Conservation (phyloP, 2,329 filamentous ascomycete genomes). For the Arthrobotrys sphaeroides region DNA sequence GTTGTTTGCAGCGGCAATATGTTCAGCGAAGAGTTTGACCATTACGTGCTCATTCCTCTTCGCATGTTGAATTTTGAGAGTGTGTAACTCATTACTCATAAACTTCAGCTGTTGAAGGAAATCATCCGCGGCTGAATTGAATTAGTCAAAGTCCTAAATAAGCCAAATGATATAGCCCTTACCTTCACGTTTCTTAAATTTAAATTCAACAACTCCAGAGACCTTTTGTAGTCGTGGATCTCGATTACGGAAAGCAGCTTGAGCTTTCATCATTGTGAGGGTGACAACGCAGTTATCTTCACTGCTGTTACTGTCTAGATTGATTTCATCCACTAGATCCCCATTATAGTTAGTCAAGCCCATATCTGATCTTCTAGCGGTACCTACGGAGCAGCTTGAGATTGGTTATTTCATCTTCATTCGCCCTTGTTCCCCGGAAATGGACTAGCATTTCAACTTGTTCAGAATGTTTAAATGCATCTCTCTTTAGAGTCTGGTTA, state of each 20-base stretch:
- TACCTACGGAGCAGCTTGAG: constrained; percentile 37
- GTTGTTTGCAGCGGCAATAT: constrained; percentile 45
- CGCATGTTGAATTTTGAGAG: constrained; percentile 46
- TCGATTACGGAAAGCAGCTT: constrained; percentile 27
- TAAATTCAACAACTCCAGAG: constrained; percentile 33
- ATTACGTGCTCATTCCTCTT: constrained; percentile 48
- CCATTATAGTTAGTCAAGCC: not conserved
- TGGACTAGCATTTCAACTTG: constrained; percentile 41
- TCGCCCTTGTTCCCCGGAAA: not conserved
- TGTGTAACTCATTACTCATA: constrained; percentile 47
- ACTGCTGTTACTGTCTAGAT: constrained; percentile 42
- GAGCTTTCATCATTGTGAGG: constrained; percentile 31
- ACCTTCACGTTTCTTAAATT: constrained; percentile 36
- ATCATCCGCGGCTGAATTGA: constrained; percentile 28
- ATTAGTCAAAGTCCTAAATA: not conserved
- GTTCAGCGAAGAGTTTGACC: constrained; percentile 49
- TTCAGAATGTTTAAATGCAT: constrained; percentile 49
- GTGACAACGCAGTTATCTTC: constrained; percentile 38
- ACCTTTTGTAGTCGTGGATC: constrained; percentile 15
- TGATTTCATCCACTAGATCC: constrained; percentile 26
- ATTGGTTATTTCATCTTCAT: constrained; percentile 1
- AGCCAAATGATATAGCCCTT: not conserved
- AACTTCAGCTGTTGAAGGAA: constrained; percentile 38
- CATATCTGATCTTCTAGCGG: not conserved
- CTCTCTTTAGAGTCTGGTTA: constrained; percentile 32